Evolutionary conservation across 352 stramenopile genomes (phyloP).

Genomic region (Globisporangium viniferum): DNA sequence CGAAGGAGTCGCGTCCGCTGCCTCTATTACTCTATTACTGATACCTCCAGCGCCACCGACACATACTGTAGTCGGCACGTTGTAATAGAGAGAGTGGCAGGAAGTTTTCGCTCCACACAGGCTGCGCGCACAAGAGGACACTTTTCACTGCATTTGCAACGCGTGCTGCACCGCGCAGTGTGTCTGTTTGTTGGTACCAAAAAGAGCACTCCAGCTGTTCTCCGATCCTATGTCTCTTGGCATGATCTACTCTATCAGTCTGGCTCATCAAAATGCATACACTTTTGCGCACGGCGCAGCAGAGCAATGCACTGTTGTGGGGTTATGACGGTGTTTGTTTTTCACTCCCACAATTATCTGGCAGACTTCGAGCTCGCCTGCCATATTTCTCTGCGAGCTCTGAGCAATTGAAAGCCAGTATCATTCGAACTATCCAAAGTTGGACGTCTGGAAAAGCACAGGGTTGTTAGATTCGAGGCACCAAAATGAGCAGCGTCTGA

Average conservation of each 20-base stretch:
- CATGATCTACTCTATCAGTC: no score
- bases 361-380: no score
- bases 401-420: background rate
- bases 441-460: background rate
- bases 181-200: background rate
- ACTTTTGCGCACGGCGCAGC: no score
- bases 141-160: background rate
- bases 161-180: background rate
- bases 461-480: background rate
- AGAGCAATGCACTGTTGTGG: no score
- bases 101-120: background rate
- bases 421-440: constrained; percentile 8
- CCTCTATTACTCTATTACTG: constrained; percentile 5
- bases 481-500: background rate
- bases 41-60: background rate
- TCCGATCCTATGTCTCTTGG: background rate
- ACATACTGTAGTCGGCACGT: background rate
- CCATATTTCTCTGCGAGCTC: no score
- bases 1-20: background rate
- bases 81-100: background rate
- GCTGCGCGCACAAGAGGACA: background rate
- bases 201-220: constrained; percentile 1
- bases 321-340: no score
- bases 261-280: no score
- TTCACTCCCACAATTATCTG: no score